These are phyloP conservation scores for Penicillium paxilli DNA, from an alignment of 495 filamentous ascomycete species.

Conservation along the genomic window DNA sequence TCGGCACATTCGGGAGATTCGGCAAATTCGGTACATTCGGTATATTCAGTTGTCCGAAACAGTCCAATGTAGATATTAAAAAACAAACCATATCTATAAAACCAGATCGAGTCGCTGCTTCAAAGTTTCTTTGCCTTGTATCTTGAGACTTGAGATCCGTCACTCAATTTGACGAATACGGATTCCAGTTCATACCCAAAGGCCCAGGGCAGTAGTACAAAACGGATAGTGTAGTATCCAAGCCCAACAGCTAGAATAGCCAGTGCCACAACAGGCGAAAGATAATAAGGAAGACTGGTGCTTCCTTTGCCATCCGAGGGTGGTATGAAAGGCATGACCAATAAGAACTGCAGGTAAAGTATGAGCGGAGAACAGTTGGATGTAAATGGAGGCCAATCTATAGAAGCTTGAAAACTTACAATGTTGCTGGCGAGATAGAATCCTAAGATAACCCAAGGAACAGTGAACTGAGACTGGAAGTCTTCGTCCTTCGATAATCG, in stretches of 20 bases:
- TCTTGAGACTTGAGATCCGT: slow-evolving; percentile 25
- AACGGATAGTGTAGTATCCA: slow-evolving; percentile 35
- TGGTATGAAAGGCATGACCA: slow-evolving; percentile 40
- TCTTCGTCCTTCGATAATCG: slow-evolving; percentile 9
- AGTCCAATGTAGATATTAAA: neutral
- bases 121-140: slow-evolving; percentile 17
- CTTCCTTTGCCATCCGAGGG: slow-evolving; percentile 34
- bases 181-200: slow-evolving; percentile 25
- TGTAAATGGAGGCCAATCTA: too few relatives aligned
- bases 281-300: slow-evolving; percentile 39
- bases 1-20: neutral
- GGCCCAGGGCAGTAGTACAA: slow-evolving; percentile 24
- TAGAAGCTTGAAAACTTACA: too few relatives aligned
- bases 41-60: neutral
- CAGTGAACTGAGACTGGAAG: slow-evolving; percentile 15
- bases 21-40: neutral
- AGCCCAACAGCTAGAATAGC: slow-evolving; percentile 30
- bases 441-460: slow-evolving; percentile 21
- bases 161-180: slow-evolving; percentile 14
- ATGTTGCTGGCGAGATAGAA: slow-evolving; percentile 28
- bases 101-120: too few relatives aligned
- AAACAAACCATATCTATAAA: neutral
- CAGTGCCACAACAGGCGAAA: slow-evolving; percentile 39
- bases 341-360: slow-evolving; percentile 22
- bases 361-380: neutral